Evolutionary conservation across 2,329 filamentous ascomycete genomes (phyloP), one percentile per base, ranked within the genome.

Genomic region (Penicillium brasilianum): DNA sequence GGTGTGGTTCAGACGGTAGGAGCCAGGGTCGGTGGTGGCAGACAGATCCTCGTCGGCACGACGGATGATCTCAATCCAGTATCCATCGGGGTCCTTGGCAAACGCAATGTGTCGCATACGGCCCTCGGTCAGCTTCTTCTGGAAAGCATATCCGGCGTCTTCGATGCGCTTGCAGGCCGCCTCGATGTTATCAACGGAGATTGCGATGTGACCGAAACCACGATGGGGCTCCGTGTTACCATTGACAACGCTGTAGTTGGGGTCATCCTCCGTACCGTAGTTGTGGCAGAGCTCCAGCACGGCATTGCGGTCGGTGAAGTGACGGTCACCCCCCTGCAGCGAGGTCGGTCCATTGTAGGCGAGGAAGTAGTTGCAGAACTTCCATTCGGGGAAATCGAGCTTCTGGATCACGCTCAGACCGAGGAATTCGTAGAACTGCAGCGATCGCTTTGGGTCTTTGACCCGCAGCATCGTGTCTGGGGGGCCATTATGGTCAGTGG

Each of bases 321-420:
- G 86, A 65, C 88, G 88, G 71, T 89, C 90, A 60, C 85, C 90
- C 59, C 85, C 82, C 10, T 91, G 95, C n/a, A 87, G 81, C 14
- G 94, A 90, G 39, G 85, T 83, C 10, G 92, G 87, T 34, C 87
- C 86, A 75, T 97, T 90, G 80, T 96, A 98, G 61, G 89, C 93
- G 62, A 99, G 84, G 81, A 98, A 98, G 83, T 98, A 98, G 30
- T 97, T 87, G 72, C 95, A 92, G 78, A 98, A 98, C 74, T 96
- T 97, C 77, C 87, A 87, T 62, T 97, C 93, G 14, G 93, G 90
- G 73, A 92, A 91, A 64, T 90, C 83, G 50, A 95, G 83, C 80
- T 93, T 91, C 73, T 91, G 88, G 77, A 98, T 85, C 64, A 93
- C 80, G 74, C 84, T 93, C 85, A 98, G 88, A 70, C 95, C 95